A percentile compares a stretch with the other conserved stretches of the same genome.
These are phyloP conservation scores for Acacia confusa DNA, from an alignment of 306 rosid genomes.

Conservation along the genomic window DNA sequence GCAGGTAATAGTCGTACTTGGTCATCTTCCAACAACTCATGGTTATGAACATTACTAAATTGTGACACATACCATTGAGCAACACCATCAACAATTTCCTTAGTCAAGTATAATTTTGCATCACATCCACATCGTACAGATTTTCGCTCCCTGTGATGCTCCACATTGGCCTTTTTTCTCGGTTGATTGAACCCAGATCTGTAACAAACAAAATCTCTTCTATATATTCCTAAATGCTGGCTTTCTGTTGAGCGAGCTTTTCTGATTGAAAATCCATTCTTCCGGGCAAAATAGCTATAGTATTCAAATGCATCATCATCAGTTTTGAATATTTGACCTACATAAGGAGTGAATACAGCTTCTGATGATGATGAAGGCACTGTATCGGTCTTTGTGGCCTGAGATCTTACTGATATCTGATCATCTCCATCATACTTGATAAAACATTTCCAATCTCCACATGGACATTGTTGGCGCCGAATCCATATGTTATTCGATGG, in stretches of 20 bases:
- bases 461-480: conserved; percentile 63
- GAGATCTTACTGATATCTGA: conserved; percentile 42
- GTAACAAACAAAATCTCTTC: conserved; percentile 71
- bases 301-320: conserved; percentile 67
- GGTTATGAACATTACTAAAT: conserved; percentile 70
- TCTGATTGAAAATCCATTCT: conserved; percentile 68
- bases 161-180: conserved; percentile 66
- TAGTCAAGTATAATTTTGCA: conserved; percentile 67
- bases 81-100: conserved; percentile 59
- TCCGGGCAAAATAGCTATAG: conserved; percentile 65
- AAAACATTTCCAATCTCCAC: conserved; percentile 77
- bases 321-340: conserved; percentile 66
- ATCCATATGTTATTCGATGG: conserved; percentile 58
- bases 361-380: conserved; percentile 41
- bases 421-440: conserved; percentile 62
- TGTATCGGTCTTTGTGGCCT: conserved; percentile 42
- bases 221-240: conserved; percentile 63
- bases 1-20: conserved; percentile 75
- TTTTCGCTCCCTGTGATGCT: conserved; percentile 71
- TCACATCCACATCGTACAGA: conserved; percentile 76
- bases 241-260: conserved; percentile 76
- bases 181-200: conserved; percentile 75
- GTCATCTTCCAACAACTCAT: conserved; percentile 72
- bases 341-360: conserved; percentile 68
- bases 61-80: conserved; percentile 68